Percentiles rank a stretch among this genome's conserved stretches.
phyloP scores from a whole-genome alignment of 2,329 filamentous ascomycete genomes.

The Neofusicoccum umdonicola region DNA sequence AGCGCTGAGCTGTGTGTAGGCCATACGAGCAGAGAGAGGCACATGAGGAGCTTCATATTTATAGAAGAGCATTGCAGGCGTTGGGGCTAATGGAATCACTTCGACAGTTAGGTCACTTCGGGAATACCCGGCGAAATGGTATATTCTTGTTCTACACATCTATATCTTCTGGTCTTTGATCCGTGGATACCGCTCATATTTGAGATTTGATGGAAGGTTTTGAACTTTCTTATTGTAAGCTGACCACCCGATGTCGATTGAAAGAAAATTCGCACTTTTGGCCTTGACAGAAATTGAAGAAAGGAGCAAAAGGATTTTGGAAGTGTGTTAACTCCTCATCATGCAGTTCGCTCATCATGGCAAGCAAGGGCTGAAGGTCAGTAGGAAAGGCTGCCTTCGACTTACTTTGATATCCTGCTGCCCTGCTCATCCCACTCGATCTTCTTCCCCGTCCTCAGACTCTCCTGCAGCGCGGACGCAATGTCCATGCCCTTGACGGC shows the following conservation, averaged over 20 bases:
- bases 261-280: too few relatives aligned
- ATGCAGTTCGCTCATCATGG: background rate
- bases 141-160: background rate
- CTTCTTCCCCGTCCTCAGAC: slow-evolving; percentile 15
- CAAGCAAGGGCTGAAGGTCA: background rate
- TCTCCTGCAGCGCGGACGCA: slow-evolving; percentile 10
- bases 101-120: background rate
- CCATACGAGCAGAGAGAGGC: background rate
- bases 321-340: background rate
- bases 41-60: background rate
- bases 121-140: slow-evolving; percentile 2
- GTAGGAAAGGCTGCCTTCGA: background rate
- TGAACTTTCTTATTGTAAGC: background rate
- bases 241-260: background rate
- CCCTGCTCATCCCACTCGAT: slow-evolving; percentile 14
- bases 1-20: background rate
- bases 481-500: slow-evolving; percentile 17
- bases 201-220: background rate
- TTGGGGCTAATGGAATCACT: background rate
- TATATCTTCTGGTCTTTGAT: background rate
- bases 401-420: slow-evolving; percentile 11
- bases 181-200: background rate
- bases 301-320: background rate
- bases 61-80: slow-evolving; percentile 1
- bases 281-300: background rate